Conservation (phyloP, 2,329 filamentous ascomycete species). For the Reticulascus tulasneorum region DNA sequence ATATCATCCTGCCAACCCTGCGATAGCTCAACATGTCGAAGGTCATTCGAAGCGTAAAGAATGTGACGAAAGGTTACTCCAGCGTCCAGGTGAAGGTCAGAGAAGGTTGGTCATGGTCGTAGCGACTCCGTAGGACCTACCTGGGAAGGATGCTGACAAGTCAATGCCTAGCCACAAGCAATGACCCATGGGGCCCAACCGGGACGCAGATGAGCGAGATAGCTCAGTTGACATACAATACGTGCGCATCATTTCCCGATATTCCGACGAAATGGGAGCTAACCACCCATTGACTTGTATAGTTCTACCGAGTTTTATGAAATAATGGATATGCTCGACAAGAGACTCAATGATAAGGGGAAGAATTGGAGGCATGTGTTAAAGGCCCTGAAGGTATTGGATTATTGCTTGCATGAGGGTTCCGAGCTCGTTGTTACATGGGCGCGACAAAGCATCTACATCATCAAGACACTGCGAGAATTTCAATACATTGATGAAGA, state of each 20-base stretch:
- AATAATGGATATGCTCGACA: constrained; percentile 99
- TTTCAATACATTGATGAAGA: constrained; percentile 97
- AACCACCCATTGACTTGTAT: constrained; percentile 3
- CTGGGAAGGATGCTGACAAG: too few species aligned
- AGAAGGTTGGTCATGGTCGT: constrained; percentile 65
- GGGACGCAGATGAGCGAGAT: constrained; percentile 99
- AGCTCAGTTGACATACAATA: constrained; percentile 95
- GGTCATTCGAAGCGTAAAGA: constrained; percentile 96
- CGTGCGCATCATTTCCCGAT: constrained; percentile 64
- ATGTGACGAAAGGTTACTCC: constrained; percentile 98
- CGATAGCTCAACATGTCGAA: constrained; percentile 69
- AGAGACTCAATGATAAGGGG: constrained; percentile 96
- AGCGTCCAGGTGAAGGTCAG: constrained; percentile 95
- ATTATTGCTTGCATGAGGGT: constrained; percentile 96
- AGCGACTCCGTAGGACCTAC: too few species aligned
- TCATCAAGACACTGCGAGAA: constrained; percentile 96
- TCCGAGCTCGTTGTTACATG: constrained; percentile 96
- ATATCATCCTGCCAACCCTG: not conserved
- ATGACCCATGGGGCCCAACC: constrained; percentile 97
- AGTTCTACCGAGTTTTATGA: constrained; percentile 98
- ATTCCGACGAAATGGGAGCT: constrained; percentile 1
- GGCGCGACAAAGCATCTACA: constrained; percentile 96
- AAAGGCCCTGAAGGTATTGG: constrained; percentile 94
- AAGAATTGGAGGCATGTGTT: constrained; percentile 99
- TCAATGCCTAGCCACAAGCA: constrained; percentile 74